Base-by-base conservation (phyloP, 176 grass and related monocot species). In the Elymus sibiricus region DNA sequence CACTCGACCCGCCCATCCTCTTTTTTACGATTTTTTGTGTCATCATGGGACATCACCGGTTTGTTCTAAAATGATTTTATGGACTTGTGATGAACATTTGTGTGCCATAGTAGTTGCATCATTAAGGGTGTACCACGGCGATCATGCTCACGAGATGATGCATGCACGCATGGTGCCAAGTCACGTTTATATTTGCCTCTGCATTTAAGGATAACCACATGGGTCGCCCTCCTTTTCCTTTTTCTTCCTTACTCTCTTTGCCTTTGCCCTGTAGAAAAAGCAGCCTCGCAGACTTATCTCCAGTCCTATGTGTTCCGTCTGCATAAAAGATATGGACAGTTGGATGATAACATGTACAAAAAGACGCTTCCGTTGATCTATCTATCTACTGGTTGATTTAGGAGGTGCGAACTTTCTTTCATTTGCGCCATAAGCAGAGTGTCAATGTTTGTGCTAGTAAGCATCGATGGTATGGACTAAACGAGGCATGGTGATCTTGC, bases 221-320 rank as follows among this genome's bases (percentile, higher is more conserved):
- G 65, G 5, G 49, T 7, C 16, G 16, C 55, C 43, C 5, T 67
- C 3, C 26, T 21, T 17, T 69, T 24, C 15, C 64, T 66, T 66
- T 79, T 29, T n/a, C 3, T 38, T 40, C 9, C 4, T 27, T 40
- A 6, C n/a, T 37, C 39, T 40, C 9, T 22, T 71, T 61, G 2
- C 53, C 47, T 78, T 79, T 58, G 85, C 83, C 89, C 79, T 79
- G 35, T 24, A 38, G 11, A 74, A 87, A 86, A 61, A 83, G 59
- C 43, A 62, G 49, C 14, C 49, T 17, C 16, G 49, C 49, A 19
- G 47, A 16, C 49, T 53, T 53, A 53, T 53, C 49, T 51, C 17
- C 47, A 51, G 47, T 16, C 13, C 5, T 51, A 1, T 53, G 49
- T 53, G 49, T 53, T 19, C 16, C 49, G 49, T 53, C 16, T 17